A percentile compares a stretch with the other conserved stretches of the same genome.
Conservation (phyloP, 768 basidiomycete genomes). For the Gyrodon lividus region DNA sequence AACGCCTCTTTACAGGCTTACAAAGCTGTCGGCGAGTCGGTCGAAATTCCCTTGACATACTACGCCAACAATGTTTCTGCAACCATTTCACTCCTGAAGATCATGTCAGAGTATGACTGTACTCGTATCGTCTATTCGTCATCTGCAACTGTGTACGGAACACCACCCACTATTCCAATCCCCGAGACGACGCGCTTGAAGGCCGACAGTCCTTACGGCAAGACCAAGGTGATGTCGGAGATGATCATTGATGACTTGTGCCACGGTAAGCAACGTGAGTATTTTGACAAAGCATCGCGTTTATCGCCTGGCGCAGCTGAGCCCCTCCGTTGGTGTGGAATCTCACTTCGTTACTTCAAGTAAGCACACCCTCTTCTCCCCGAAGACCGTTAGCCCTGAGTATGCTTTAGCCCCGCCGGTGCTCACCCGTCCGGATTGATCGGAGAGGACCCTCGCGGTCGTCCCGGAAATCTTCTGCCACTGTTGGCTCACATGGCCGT, state of each 20-base stretch:
- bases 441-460: slow-evolving; percentile 94
- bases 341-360: slow-evolving; percentile 98
- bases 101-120: slow-evolving; percentile 84
- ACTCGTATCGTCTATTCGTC: slow-evolving; percentile 93
- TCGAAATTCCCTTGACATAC: slow-evolving; percentile 89
- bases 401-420: slow-evolving; percentile 78
- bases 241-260: slow-evolving; percentile 87
- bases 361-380: slow-evolving; percentile 34
- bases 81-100: slow-evolving; percentile 80
- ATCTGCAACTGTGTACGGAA: slow-evolving; percentile 97
- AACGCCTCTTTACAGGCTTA: slow-evolving; percentile 59
- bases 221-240: slow-evolving; percentile 95
- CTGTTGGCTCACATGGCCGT: slow-evolving; percentile 93
- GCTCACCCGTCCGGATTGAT: slow-evolving; percentile 94
- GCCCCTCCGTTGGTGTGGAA: slow-evolving; percentile 67
- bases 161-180: slow-evolving; percentile 88
- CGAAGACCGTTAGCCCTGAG: not conserved
- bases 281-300: not conserved
- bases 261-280: slow-evolving; percentile 49
- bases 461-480: slow-evolving; percentile 92
- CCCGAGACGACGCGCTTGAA: slow-evolving; percentile 86
- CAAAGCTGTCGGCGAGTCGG: slow-evolving; percentile 97
- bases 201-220: slow-evolving; percentile 92
- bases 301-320: slow-evolving; percentile 50
- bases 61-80: slow-evolving; percentile 93